Base-by-base conservation (phyloP, 1,284 basidiomycete species). In the Leccinum subspadiceum region DNA sequence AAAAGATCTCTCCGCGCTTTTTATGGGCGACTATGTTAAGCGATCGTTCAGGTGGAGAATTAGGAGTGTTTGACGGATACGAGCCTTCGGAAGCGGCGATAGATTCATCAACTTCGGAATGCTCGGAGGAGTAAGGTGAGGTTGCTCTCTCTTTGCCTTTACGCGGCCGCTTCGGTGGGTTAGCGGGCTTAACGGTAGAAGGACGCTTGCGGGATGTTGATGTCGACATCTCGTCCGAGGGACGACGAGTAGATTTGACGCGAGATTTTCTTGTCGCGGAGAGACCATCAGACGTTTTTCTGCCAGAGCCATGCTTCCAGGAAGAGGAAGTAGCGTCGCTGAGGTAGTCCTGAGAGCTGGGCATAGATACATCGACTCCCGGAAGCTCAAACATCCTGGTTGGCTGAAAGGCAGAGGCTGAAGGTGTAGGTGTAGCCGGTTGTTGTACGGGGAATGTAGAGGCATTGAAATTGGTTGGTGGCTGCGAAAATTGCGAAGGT, bases 61-160 rank as follows among this genome's bases (percentile, higher is more conserved):
- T 9, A 54, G 65, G 62, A 15, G 61, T 61, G 56, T 56, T 57
- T n/a, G 55, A 53, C 24, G 61, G 59, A 60, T 54, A 54, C 7
- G 61, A 59, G 51, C 22, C 53, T 31, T 62, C 60, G 3, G 66
- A 67, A 57, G 7, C 31, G 22, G 49, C 62, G 44, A 51, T 9
- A 22, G 49, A 54, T 44, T 59, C 62, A 53, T 67, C 62, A 8
- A 26, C 44, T 39, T 72, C 64, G 10, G 61, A 69, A 15, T 62
- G 57, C 5, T 67, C 66, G 2, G 67, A 73, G 46, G 66, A 58
- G 31, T 63, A 60, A 13, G 67, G 53, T 35, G 58, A 62, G 2
- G 58, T 44, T 31, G 61, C 63, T 56, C 44, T 71, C 55, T 59
- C 63, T 63, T 74, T 75, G 54, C 72, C 71, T 60, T 74, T 76